phyloP scores from a whole-genome alignment of 768 basidiomycete species.

The Inosperma sp. region DNA sequence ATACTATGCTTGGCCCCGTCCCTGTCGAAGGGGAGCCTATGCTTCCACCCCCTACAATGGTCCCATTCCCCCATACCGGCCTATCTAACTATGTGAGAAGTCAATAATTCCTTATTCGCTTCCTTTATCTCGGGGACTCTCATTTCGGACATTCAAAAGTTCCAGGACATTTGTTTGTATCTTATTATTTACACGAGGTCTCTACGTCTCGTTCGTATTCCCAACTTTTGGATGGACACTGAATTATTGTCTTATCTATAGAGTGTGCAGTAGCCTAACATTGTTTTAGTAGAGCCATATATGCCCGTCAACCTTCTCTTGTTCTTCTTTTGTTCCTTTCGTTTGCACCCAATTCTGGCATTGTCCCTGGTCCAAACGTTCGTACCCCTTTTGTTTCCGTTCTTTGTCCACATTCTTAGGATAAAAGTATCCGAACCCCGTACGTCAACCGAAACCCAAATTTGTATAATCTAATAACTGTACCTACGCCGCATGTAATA shows the following conservation, averaged over 20 bases:
- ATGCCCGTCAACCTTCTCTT: background rate
- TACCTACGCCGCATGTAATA: background rate
- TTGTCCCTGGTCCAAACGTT: too few species aligned
- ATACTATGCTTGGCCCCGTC: conserved; percentile 8
- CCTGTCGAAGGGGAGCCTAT: conserved; percentile 5
- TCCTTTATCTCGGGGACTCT: background rate
- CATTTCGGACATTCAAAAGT: too few species aligned
- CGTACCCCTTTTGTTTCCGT: background rate
- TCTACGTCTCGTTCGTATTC: conserved; percentile 1
- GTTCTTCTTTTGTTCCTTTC: background rate
- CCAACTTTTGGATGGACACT: background rate
- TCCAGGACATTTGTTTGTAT: conserved; percentile 7
- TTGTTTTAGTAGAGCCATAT: background rate
- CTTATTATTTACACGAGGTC: background rate
- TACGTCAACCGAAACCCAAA: conserved; percentile 4
- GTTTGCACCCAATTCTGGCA: background rate
- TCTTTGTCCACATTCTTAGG: background rate
- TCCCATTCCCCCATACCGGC: background rate
- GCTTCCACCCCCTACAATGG: background rate
- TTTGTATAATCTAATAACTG: background rate
- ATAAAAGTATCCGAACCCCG: background rate
- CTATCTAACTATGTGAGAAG: conserved; percentile 20
- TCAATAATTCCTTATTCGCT: conserved; percentile 3
- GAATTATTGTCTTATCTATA: conserved; percentile 3
- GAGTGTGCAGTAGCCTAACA: background rate